phyloP scores from a whole-genome alignment of 2,329 filamentous ascomycete genomes.

The Aureobasidium sp. region DNA sequence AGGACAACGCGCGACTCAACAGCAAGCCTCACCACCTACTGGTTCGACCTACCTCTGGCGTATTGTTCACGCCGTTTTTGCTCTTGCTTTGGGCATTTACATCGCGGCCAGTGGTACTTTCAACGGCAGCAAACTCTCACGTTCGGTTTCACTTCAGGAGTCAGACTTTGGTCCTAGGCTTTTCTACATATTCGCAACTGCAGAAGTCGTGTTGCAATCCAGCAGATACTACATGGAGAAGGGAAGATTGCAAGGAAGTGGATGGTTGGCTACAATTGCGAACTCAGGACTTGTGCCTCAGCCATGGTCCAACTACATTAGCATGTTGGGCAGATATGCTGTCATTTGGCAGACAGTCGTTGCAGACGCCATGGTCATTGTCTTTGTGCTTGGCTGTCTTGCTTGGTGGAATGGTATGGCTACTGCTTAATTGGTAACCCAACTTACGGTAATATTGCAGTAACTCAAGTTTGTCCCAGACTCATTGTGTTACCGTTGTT shows the following conservation, averaged over 20 bases:
- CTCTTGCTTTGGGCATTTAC: slow-evolving; percentile 62
- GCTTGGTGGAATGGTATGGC: slow-evolving; percentile 41
- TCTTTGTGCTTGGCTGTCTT: slow-evolving; percentile 63
- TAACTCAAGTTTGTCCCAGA: neutral
- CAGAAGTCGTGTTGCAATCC: slow-evolving; percentile 64
- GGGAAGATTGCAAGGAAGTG: slow-evolving; percentile 49
- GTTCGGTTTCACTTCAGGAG: slow-evolving; percentile 32
- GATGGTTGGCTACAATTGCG: slow-evolving; percentile 56
- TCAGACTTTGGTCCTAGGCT: slow-evolving; percentile 47
- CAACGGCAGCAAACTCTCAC: slow-evolving; percentile 56
- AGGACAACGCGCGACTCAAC: slow-evolving; percentile 31
- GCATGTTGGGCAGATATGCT: slow-evolving; percentile 56
- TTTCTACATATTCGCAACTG: slow-evolving; percentile 76
- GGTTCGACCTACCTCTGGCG: slow-evolving; percentile 57
- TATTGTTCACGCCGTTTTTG: slow-evolving; percentile 65
- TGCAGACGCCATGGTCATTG: slow-evolving; percentile 64
- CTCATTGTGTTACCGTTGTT: neutral
- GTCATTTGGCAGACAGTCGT: slow-evolving; percentile 66
- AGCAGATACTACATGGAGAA: slow-evolving; percentile 65
- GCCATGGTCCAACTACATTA: slow-evolving; percentile 55
- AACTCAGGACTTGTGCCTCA: slow-evolving; percentile 56
- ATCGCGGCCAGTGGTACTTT: slow-evolving; percentile 62
- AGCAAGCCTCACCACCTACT: slow-evolving; percentile 28
- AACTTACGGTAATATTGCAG: neutral
- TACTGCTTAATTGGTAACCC: neutral